Evolutionary conservation across 192 early-diverging fungal species (phyloP).

Genomic region (Phlyctochytrium planicorne): DNA sequence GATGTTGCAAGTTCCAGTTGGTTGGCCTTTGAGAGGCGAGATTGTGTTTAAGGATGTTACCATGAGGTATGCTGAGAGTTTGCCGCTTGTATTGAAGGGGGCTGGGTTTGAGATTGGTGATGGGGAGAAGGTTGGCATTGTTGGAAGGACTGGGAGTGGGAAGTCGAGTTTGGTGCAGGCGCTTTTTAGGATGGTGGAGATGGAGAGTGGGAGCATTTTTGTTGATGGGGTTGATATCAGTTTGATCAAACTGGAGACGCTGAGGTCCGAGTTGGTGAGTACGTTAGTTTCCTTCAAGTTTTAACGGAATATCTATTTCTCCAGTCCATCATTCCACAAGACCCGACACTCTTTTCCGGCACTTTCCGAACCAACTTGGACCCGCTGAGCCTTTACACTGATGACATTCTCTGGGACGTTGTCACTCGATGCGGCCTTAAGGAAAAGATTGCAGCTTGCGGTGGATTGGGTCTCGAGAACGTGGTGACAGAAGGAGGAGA

Average conservation of each 20-base stretch:
- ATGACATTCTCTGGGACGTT: conserved; percentile 69
- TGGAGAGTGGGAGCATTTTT: conserved; percentile 1
- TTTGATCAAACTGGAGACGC: conserved; percentile 58
- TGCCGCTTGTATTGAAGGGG: conserved; percentile 48
- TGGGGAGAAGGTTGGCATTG: conserved; percentile 51
- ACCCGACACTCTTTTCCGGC: conserved; percentile 68
- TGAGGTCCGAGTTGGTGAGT: conserved; percentile 66
- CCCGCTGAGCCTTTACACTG: conserved; percentile 60
- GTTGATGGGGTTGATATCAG: conserved; percentile 56
- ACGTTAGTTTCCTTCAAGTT: conserved; percentile 65
- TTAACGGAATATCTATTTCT: conserved; percentile 26
- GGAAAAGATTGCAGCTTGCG: conserved; percentile 49
- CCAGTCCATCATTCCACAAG: conserved; percentile 86
- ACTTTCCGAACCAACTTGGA: conserved; percentile 68
- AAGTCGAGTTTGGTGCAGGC: conserved; percentile 39
- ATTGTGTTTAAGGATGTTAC: conserved; percentile 45
- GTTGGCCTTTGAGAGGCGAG: conserved; percentile 49
- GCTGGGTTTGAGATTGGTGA: conserved; percentile 36
- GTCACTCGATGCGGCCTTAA: conserved; percentile 67
- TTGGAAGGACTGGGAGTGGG: conserved; percentile 43
- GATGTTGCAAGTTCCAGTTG: conserved; percentile 17
- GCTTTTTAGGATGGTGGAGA: conserved; percentile 41
- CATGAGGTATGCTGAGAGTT: conserved; percentile 45
- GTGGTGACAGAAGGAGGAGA: conserved; percentile 73
- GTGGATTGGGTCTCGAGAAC: conserved; percentile 59